These are phyloP conservation scores for Zymoseptoria ardabiliae DNA, from an alignment of 2,329 filamentous ascomycete species.

Conservation along the genomic window DNA sequence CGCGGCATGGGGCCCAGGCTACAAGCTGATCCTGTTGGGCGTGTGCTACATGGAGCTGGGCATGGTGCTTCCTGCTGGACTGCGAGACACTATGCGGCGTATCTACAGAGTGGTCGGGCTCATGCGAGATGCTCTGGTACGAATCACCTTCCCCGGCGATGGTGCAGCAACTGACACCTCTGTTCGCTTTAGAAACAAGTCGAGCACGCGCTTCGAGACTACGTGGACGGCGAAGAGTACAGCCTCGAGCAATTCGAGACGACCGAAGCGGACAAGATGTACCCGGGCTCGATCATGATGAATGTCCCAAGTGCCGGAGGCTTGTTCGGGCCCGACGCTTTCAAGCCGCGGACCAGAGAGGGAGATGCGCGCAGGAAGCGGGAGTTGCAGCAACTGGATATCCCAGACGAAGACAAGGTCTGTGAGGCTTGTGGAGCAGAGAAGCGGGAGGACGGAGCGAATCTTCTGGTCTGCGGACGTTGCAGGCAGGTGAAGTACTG, in stretches of 20 bases:
- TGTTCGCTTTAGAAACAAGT: background rate
- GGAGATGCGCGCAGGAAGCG: background rate
- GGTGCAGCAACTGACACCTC: background rate
- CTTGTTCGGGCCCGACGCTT: background rate
- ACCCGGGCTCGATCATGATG: background rate
- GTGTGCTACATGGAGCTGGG: conserved; percentile 11
- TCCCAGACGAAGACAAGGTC: conserved; percentile 80
- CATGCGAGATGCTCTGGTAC: conserved; percentile 1
- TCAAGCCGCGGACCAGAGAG: background rate
- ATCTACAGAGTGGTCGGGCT: conserved; percentile 7
- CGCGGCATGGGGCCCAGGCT: background rate
- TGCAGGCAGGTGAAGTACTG: background rate
- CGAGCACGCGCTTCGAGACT: background rate
- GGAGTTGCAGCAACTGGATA: conserved; percentile 51
- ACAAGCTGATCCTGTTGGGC: conserved; percentile 10
- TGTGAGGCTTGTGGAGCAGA: conserved; percentile 29
- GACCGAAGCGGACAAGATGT: background rate
- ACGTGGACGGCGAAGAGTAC: background rate
- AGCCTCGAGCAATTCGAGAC: background rate
- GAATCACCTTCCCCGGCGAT: background rate
- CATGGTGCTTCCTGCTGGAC: conserved; percentile 5
- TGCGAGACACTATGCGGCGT: conserved; percentile 1
- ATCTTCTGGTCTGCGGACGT: conserved; percentile 1
- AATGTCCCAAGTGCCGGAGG: background rate
- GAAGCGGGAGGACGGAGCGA: conserved; percentile 35